Base-by-base conservation (phyloP, 2,329 filamentous ascomycete species). In the Cucurbitaria berberidis region DNA sequence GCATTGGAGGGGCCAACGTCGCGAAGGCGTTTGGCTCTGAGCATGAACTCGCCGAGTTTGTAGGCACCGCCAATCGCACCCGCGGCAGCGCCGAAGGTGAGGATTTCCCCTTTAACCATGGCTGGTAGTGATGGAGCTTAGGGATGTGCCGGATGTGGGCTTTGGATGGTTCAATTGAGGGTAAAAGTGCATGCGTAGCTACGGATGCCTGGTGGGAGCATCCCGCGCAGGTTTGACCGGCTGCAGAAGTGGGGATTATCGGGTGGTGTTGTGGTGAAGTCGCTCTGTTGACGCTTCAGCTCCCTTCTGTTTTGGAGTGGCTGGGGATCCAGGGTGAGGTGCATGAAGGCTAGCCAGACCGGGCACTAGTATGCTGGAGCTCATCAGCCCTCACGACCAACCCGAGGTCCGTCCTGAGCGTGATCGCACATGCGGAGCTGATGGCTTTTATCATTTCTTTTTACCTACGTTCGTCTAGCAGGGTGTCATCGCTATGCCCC, bases 1-100 rank as follows among this genome's bases (percentile, higher is more conserved):
- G 66, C 70, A 44, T 75, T 75, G 35, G 73, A 60, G 30, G 68
- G 70, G 19, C 67, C 69, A 46, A 76, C 74, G 35, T 76, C 73
- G 24, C 67, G 64, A 22, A 75, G 59, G 21, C 66, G 68, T 58
- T 74, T 74, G 45, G 68, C 70, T 38, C 69, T 69, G 59, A 67
- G 62, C 22, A 74, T 52, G 59, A 74, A 74, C 51, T 76, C 73
- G 54, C 67, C 63, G 52, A 74, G 53, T 59, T 75, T 76, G 67
- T 75, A 75, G 55, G 69, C 68, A 42, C 70, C 73, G 55, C 68
- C 73, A 48, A 74, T 57, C 24, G 72, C 72, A 24, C 62, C 63
- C 30, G 65, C 68, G 41, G 69, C 69, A 29, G 67, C 67, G 53
- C 70, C 73, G 48, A 68, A 51, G 50, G 68, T 63, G 61, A 74